A percentile compares a stretch with the other conserved stretches of the same genome.
These are phyloP conservation scores for Phanerochaete sordida DNA, from an alignment of 768 basidiomycete species.

Conservation along the genomic window DNA sequence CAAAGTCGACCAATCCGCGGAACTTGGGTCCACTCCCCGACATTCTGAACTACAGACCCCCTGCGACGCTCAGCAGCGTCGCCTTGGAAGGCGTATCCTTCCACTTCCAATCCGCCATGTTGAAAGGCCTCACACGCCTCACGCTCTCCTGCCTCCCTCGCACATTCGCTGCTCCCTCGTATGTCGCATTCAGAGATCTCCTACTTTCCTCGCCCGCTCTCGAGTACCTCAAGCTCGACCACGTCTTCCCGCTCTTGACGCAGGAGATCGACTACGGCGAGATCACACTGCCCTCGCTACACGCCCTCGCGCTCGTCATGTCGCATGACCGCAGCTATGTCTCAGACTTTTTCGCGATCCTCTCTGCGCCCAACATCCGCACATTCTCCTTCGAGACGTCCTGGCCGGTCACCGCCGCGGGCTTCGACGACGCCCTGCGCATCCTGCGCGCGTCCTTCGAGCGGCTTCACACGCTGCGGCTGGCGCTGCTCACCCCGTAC, in stretches of 20 bases:
- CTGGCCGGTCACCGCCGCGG: not conserved
- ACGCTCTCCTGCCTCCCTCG: slow-evolving; percentile 3
- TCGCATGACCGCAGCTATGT: not conserved
- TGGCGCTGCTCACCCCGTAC: not conserved
- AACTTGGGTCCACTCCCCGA: not conserved
- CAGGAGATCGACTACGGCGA: not conserved
- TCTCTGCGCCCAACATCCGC: slow-evolving; percentile 1
- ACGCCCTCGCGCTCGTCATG: slow-evolving; percentile 2
- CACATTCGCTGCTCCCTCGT: not conserved
- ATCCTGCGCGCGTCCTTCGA: not conserved
- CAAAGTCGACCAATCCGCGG: not conserved
- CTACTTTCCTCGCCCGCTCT: not conserved
- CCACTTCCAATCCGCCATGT: not conserved
- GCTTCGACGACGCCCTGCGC: slow-evolving; percentile 2
- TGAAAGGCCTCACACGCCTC: slow-evolving; percentile 3
- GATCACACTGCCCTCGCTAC: not conserved
- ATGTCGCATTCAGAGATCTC: slow-evolving; percentile 3
- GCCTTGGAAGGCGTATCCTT: not conserved
- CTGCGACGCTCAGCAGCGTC: not conserved
- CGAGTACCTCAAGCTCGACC: slow-evolving; percentile 2
- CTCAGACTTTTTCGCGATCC: not conserved
- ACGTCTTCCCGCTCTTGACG: not conserved
- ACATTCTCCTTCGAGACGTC: slow-evolving; percentile 1
- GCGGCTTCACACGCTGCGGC: not conserved
- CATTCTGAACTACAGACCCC: not conserved